These are phyloP conservation scores for Vitis hybrid DNA, from an alignment of 177 flowering plant genomes.

Conservation along the genomic window DNA sequence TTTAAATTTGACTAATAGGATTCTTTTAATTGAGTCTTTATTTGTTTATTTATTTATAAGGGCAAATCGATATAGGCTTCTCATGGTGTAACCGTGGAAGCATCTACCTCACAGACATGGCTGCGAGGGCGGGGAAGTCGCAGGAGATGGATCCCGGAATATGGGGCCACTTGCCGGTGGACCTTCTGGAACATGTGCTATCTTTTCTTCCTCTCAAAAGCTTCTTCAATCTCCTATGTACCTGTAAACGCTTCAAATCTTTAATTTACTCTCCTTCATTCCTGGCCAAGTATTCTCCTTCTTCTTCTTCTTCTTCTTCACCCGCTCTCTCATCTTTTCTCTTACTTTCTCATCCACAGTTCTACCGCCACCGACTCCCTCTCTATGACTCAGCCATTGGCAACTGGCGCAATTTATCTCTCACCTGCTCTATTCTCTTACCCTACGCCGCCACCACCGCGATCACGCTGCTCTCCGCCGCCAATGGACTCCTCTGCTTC, in stretches of 20 bases:
- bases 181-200: slow-evolving; percentile 57
- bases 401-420: slow-evolving; percentile 41
- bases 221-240: slow-evolving; percentile 52
- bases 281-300: slow-evolving; percentile 31
- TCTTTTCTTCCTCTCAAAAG: slow-evolving; percentile 60
- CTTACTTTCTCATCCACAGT: slow-evolving; percentile 68
- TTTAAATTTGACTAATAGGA: too few relatives aligned
- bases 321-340: slow-evolving; percentile 49
- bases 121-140: not conserved
- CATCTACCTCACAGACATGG: not conserved
- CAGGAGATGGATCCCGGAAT: slow-evolving; percentile 58
- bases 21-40: too few relatives aligned
- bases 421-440: slow-evolving; percentile 25
- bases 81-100: too few relatives aligned
- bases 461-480: slow-evolving; percentile 39
- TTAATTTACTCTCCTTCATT: slow-evolving; percentile 54
- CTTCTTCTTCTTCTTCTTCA: slow-evolving; percentile 19
- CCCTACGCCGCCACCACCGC: slow-evolving; percentile 9
- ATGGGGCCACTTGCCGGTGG: slow-evolving; percentile 65
- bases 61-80: too few relatives aligned
- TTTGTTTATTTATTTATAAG: too few relatives aligned
- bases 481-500: slow-evolving; percentile 57
- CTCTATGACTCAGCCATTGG: slow-evolving; percentile 44
- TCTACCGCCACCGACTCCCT: slow-evolving; percentile 22
- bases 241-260: slow-evolving; percentile 67